Base-by-base conservation (phyloP, 2,329 filamentous ascomycete genomes). In the Phaeosphaeriaceae sp. region DNA sequence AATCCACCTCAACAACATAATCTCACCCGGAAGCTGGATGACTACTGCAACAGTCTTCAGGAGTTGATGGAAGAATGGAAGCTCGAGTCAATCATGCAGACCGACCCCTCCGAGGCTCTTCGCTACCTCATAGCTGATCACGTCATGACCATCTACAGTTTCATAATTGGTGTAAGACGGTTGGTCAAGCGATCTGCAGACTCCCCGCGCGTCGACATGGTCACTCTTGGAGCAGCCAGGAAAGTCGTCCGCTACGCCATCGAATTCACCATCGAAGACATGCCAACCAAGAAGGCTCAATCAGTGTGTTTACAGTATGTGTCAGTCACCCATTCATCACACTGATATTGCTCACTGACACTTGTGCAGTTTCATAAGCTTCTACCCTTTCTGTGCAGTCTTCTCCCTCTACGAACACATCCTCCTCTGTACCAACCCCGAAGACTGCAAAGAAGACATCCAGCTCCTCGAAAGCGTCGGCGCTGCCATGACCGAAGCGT, bases 391-490 rank as follows among this genome's bases (percentile, higher is more conserved):
- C 53, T 71, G 67, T 27, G 69, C 70, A 3, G 61, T 72, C 9
- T 73, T 74, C 57, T 62, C 68, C 1, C 65, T 74, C 1, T 74
- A 74, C 56, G 69, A 71, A 44, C 50, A 73, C 47, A 66, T 74
- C 27, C 58, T 74, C 21, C 65, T 64, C 1, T 67, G 62, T 44
- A 58, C 42, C 41, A 42, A 68, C 25, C 67, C 68, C 0, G 60
- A 68, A 0, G 60, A 69, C 19, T 73, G 69, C 60, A 68, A 70
- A 42, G 52, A 61, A 40, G 70, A 74, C 31, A 47, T 73, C n/a
- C 41, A 53, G 21, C 48, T 61, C 3, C 65, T 74, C 2, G 70
- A 73, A 48, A 51, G 48, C 9, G 60, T 72, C 10, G 71, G 62
- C 3, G 47, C 47, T 4, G 57, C 63, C 15, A 71, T 74, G 68